Evolutionary conservation across 805 yeast species (phyloP), one percentile per base, ranked within the genome.

Genomic region (Saccharomyces eubayanus): DNA sequence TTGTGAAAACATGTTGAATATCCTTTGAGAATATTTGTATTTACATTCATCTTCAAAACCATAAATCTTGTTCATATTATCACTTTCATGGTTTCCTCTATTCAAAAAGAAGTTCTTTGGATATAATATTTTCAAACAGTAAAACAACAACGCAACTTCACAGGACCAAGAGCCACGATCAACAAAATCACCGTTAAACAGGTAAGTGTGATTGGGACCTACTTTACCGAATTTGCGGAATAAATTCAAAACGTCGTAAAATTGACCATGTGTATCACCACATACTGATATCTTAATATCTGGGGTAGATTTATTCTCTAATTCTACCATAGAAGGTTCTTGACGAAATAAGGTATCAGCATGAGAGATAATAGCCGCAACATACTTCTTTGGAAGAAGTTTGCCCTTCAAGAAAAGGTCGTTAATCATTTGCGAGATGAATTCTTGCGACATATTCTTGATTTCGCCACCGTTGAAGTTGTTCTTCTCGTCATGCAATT

Each of bases 121-220:
- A 63, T 78, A 85, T 31, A 85, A 70, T 36, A 90, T 74, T 72
- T 94, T 94, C 69, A 88, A 78, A 11, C 84, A 77, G 68, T 87
- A 90, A 46, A 89, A 77, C 30, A 86, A 74, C 48, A 94, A 72
- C 1, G 97, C 97, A 48, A 94, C 96, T 68, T 94, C 99, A 66
- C 96, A 88, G 3, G 97, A 89, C 98, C 99, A 92, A 16, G 96
- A 87, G 5, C 99, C 99, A 65, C 99, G 79, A 69, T 94, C 99
- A 3, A 94, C 99, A 72, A 94, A 92, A 72, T 94, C 99, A 47
- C 99, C 99, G 65, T 94, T 94, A 75, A 94, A 92, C 49, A 94
- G 71, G 66, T 88, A 94, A 4, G 83, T 77, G 67, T 91, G 97
- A 1, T 61, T 52, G 9, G 55, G 48, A 2, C 77, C 74, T 0